Evolutionary conservation across 2,329 filamentous ascomycete genomes (phyloP).

Genomic region (Pyrenochaeta sp.): DNA sequence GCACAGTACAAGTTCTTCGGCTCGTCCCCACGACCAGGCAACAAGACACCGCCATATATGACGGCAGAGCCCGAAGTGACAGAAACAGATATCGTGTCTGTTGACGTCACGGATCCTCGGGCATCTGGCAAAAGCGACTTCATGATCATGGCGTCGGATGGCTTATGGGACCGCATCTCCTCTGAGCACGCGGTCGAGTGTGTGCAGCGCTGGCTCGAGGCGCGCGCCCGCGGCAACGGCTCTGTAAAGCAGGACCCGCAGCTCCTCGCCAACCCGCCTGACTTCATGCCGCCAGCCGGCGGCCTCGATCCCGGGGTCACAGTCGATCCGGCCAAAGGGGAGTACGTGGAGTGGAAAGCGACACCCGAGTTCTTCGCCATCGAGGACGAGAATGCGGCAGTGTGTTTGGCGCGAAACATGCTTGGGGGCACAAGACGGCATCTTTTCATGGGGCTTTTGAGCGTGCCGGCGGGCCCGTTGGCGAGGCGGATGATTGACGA

Average conservation of each 20-base stretch:
- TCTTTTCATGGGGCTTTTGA: constrained; percentile 51
- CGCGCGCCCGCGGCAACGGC: constrained; percentile 37
- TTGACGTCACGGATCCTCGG: constrained; percentile 15
- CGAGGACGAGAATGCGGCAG: constrained; percentile 61
- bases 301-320: constrained; percentile 42
- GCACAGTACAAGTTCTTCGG: constrained; percentile 60
- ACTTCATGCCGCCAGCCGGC: constrained; percentile 13
- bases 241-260: constrained; percentile 25
- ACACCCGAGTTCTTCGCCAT: constrained; percentile 55
- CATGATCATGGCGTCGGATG: constrained; percentile 71
- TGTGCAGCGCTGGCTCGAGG: constrained; percentile 63
- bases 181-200: constrained; percentile 66
- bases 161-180: constrained; percentile 69
- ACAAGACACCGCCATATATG: constrained; percentile 69
- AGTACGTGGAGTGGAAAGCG: constrained; percentile 51
- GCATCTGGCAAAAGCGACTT: constrained; percentile 58
- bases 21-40: constrained; percentile 54
- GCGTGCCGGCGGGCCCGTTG: constrained; percentile 37
- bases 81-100: constrained; percentile 59
- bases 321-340: constrained; percentile 42
- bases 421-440: constrained; percentile 57
- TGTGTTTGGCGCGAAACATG: constrained; percentile 61
- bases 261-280: constrained; percentile 8
- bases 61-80: constrained; percentile 72
- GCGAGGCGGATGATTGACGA: constrained; percentile 57